Percentiles rank a stretch among this genome's conserved stretches.
These are phyloP conservation scores for Flaveria trinervia DNA, from an alignment of 129 eudicot species.

Conservation along the genomic window DNA sequence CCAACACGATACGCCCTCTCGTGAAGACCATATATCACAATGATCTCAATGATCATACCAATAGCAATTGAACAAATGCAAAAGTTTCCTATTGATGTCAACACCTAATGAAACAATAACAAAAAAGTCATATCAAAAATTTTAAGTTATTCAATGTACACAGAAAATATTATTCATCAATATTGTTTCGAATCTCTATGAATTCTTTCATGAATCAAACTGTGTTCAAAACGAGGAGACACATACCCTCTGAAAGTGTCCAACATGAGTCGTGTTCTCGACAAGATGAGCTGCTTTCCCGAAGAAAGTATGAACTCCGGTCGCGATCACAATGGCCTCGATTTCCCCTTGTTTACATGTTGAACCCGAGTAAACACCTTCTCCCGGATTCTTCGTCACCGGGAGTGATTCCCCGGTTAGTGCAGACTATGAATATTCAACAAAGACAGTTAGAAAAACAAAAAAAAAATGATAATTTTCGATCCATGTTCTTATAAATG, in stretches of 20 bases:
- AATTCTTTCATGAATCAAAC: background rate
- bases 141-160: too few relatives aligned
- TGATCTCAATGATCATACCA: conserved; percentile 75
- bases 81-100: conserved; percentile 80
- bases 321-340: conserved; percentile 78
- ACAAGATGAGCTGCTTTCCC: conserved; percentile 98
- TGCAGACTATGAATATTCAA: conserved; percentile 58
- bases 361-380: conserved; percentile 83
- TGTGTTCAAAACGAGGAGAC: background rate
- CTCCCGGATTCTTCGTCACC: conserved; percentile 78
- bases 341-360: conserved; percentile 96
- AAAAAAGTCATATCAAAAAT: background rate
- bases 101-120: conserved; percentile 40
- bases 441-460: background rate
- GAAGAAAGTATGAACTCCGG: conserved; percentile 84
- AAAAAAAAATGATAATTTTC: too few relatives aligned
- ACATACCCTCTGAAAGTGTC: conserved; percentile 76
- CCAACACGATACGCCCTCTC: conserved; percentile 65
- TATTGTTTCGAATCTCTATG: too few relatives aligned
- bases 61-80: conserved; percentile 84
- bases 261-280: conserved; percentile 84
- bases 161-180: too few relatives aligned
- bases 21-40: conserved; percentile 67
- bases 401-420: conserved; percentile 93
- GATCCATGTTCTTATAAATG: too few relatives aligned